Conservation (phyloP, 2,329 filamentous ascomycete genomes). For the Dryadomyces quercus-mongolicae region DNA sequence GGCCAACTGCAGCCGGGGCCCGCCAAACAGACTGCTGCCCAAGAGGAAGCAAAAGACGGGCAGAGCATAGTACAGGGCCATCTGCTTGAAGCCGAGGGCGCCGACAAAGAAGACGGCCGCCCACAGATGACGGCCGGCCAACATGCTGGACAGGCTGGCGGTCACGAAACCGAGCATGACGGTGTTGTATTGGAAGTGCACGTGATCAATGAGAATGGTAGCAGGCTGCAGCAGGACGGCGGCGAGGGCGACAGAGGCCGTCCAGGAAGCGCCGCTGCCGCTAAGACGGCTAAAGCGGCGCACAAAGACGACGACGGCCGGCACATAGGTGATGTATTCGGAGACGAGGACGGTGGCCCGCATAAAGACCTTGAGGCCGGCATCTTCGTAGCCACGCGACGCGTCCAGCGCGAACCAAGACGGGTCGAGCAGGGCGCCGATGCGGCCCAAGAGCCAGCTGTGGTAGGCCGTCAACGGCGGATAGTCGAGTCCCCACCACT, state of each 20-base stretch:
- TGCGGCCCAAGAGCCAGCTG: constrained; percentile 84
- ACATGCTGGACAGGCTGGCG: constrained; percentile 76
- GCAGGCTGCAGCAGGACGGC: constrained; percentile 88
- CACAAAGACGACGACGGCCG: constrained; percentile 74
- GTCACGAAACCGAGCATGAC: constrained; percentile 92
- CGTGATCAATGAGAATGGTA: constrained; percentile 85
- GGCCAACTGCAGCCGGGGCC: constrained; percentile 53
- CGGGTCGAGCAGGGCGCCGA: constrained; percentile 68
- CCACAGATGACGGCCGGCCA: constrained; percentile 78
- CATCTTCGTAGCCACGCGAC: constrained; percentile 72
- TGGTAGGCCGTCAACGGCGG: constrained; percentile 96
- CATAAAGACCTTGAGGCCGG: constrained; percentile 86
- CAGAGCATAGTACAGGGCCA: constrained; percentile 96
- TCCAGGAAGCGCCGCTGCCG: constrained; percentile 63
- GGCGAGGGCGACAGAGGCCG: constrained; percentile 70
- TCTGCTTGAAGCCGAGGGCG: constrained; percentile 96
- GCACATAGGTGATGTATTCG: constrained; percentile 82
- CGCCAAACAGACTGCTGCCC: constrained; percentile 63
- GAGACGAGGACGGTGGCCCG: constrained; percentile 80
- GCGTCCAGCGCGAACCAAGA: constrained; percentile 78
- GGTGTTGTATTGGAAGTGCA: constrained; percentile 96
- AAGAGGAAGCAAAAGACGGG: constrained; percentile 85
- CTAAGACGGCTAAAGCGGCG: constrained; percentile 67
- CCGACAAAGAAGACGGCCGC: constrained; percentile 86
- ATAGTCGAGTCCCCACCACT: constrained; percentile 98